Percentiles rank a stretch among this genome's conserved stretches.
These are phyloP conservation scores for Trametes sp. DNA, from an alignment of 1,284 basidiomycete species.

Conservation along the genomic window DNA sequence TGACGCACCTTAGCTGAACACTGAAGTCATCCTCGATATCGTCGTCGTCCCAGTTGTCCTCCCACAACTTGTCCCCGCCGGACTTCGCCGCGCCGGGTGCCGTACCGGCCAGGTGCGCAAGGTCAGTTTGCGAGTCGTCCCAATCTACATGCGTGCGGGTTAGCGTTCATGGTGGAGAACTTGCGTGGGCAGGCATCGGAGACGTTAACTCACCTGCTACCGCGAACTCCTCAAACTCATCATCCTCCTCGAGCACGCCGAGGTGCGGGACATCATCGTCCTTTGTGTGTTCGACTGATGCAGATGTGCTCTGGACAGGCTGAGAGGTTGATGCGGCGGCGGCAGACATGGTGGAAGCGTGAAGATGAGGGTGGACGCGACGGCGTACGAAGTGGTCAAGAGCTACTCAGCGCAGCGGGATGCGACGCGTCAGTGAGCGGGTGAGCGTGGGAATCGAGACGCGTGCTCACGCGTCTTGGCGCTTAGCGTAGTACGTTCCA, in stretches of 20 bases:
- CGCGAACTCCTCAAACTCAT: conserved; percentile 85
- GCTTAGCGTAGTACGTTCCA: not conserved
- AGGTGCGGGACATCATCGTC: conserved; percentile 60
- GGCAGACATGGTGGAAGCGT: conserved; percentile 38
- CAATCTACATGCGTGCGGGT: conserved; percentile 63
- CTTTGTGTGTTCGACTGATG: conserved; percentile 46
- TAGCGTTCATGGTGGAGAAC: not conserved
- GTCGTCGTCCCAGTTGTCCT: conserved; percentile 99
- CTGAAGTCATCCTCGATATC: conserved; percentile 98
- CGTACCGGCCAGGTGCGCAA: conserved; percentile 77
- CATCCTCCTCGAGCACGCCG: conserved; percentile 83
- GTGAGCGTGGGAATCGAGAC: conserved; percentile 29
- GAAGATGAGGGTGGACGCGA: not conserved
- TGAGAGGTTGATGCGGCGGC: conserved; percentile 48
- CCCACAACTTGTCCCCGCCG: conserved; percentile 90
- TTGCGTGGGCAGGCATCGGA: no score
- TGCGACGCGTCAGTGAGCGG: conserved; percentile 38
- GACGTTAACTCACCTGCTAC: conserved; percentile 62
- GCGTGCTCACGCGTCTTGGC: conserved; percentile 14
- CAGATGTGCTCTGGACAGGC: conserved; percentile 39
- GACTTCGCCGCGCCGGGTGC: conserved; percentile 77
- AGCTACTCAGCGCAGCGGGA: conserved; percentile 2
- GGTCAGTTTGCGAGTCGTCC: conserved; percentile 84
- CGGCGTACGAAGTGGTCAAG: conserved; percentile 4
- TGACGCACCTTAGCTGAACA: conserved; percentile 86